Base-by-base conservation (phyloP, 306 rosid genomes). In the Vigna angularis region DNA sequence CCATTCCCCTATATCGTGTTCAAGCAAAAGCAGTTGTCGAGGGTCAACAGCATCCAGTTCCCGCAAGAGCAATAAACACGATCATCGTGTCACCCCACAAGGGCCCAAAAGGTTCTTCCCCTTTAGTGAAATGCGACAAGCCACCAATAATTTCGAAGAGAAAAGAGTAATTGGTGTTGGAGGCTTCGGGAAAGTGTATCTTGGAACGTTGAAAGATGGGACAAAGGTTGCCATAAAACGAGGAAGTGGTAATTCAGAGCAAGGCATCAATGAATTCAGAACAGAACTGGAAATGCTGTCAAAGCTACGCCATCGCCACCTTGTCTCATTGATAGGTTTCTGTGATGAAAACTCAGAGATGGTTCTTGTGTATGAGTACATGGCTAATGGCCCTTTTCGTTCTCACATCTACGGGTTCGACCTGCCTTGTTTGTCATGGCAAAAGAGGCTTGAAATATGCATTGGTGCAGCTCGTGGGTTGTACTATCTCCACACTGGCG, bases 401-500 rank as follows among this genome's bases (percentile, higher is more conserved):
- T 92, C 90, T 64, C 96, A 92, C 66, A 83, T 94, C 7, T 88
- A 92, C 10, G 96, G 92, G 34, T 77, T 88, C 0, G 75, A 73
- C 10, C 81, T 83, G 18, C 86, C 91, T 49, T 85, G 81, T 18
- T 64, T 94, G 85, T 62, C 97, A 8, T 94, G 97, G 98, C 70
- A 90, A 76, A 89, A 92, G 64, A 80, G 97, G 78, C 97, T 94
- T 17, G 89, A 90, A 75, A 91, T 90, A 36, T 92, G 96, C 87
- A 90, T 90, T 9, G 95, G 97, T 2, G 90, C 97, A 6, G 95
- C 98, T 50, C 90, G 97, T 1, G 98, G 98, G 0, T 61, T 94
- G 47, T 93, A 92, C 72, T 92, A 94, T 72, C 98, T 94, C 64
- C 98, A 94, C 76, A 92, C 98, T 4, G 97, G 97, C 9, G 95